A percentile compares a stretch with the other conserved stretches of the same genome.
Conservation (phyloP, 1,139 yeast species). For the Hyphopichia fennica region DNA sequence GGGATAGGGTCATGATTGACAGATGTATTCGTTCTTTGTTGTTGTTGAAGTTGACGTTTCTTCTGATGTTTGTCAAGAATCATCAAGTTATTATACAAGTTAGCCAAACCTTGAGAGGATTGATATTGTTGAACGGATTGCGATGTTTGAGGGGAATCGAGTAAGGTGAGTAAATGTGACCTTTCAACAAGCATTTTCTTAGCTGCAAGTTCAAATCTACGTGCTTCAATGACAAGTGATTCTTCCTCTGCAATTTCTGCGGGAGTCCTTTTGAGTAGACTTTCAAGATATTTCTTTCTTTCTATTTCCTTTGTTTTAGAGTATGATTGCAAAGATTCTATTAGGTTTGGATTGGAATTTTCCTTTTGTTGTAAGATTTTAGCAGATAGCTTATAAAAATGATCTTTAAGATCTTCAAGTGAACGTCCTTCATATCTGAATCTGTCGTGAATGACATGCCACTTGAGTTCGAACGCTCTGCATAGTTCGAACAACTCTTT, state of each 20-base stretch:
- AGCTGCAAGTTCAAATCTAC: conserved; percentile 90
- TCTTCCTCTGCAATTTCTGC: conserved; percentile 99
- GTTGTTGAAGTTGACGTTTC: conserved; percentile 40
- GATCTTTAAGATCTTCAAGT: conserved; percentile 79
- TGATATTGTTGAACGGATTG: conserved; percentile 76
- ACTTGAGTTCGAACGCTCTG: conserved; percentile 72
- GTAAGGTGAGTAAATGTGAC: conserved; percentile 69
- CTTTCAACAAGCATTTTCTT: conserved; percentile 86
- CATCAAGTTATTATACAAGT: conserved; percentile 78
- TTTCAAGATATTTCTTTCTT: conserved; percentile 77
- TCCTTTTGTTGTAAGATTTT: conserved; percentile 48
- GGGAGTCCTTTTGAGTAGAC: conserved; percentile 79
- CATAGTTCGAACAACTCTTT: conserved; percentile 72
- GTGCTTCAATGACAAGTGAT: conserved; percentile 86
- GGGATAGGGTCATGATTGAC: conserved; percentile 50
- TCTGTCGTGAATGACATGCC: conserved; percentile 84
- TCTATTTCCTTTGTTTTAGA: conserved; percentile 69
- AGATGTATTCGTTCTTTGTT: conserved; percentile 39
- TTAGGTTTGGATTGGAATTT: conserved; percentile 44
- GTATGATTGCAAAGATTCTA: conserved; percentile 54
- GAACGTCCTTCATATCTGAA: conserved; percentile 42
- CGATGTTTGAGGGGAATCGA: conserved; percentile 87
- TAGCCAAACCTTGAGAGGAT: conserved; percentile 88
- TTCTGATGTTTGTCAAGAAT: conserved; percentile 67
- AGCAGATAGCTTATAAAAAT: conserved; percentile 58